Evolutionary conservation across 1,284 basidiomycete species (phyloP), one percentile per base, ranked within the genome.

Genomic region (Melampsora larici-populina): DNA sequence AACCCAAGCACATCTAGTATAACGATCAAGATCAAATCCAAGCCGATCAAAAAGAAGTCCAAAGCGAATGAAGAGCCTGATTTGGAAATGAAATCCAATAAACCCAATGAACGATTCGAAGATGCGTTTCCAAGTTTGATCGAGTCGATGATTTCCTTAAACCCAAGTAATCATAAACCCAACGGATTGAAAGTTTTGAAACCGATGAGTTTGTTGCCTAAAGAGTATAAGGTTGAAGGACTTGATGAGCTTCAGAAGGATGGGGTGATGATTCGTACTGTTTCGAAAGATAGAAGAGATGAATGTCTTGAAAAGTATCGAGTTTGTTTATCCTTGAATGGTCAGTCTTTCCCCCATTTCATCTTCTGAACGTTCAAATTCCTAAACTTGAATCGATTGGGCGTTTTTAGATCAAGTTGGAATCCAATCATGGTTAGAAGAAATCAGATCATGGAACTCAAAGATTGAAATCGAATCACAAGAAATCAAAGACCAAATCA

Each of bases 101-200:
- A n/a, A 58, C 24, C 55, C 3, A 58, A 24, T 29, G 29, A 29
- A 7, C 36, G 26, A 6, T 76, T 68, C 29, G 24, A 51, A 26
- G 73, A 76, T 18, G 73, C 66, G 36, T 76, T 76, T 46, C 73
- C 73, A 21, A 67, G 63, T 2, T 31, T 76, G 0, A 33, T 29
- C 1, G 73, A 76, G 46, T 68, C 73, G 2, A 21, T 46, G 7
- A 24, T 7, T 29, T 26, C 36, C 9, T 18, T 21, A 40, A 24
- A 36, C 31, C 36, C n/a, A n/a, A n/a, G n/a, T n/a, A n/a, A n/a
- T n/a, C n/a, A n/a, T n/a, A 36, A 43, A 76, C 49, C 31, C 62
- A 67, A 65, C 36, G 24, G 6, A 55, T 9, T 55, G 8, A 40
- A 40, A 67, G 29, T 15, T 13, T 43, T 43, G 15, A 43, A 9